These are phyloP conservation scores for Geranium brycei DNA, from an alignment of 345 rosid genomes.

Conservation along the genomic window DNA sequence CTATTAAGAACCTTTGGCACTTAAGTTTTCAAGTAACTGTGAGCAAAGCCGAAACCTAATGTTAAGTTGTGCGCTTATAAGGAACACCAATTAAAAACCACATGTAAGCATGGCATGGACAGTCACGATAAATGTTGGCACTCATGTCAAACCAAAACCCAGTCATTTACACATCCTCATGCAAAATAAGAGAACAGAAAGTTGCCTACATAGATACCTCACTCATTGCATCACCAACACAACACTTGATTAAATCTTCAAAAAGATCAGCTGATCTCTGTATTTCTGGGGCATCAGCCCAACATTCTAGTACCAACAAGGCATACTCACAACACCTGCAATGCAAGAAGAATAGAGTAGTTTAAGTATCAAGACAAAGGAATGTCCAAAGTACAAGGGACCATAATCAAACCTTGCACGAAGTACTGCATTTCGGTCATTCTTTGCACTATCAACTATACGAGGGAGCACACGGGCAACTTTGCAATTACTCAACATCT, in stretches of 20 bases:
- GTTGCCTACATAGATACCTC: slow-evolving; percentile 43
- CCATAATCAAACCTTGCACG: slow-evolving; percentile 60
- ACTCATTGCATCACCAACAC: slow-evolving; percentile 98
- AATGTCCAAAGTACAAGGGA: slow-evolving; percentile 6
- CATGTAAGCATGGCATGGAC: not conserved
- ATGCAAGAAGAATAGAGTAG: slow-evolving; percentile 2
- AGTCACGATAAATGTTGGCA: not conserved
- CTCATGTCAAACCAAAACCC: not conserved
- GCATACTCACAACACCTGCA: slow-evolving; percentile 96
- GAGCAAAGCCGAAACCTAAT: not conserved
- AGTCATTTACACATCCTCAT: slow-evolving; percentile 1
- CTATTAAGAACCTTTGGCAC: slow-evolving; percentile 4
- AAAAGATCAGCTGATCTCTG: slow-evolving; percentile 81
- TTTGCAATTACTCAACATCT: slow-evolving; percentile 97
- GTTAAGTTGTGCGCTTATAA: not conserved
- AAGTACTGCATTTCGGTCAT: slow-evolving; percentile 75
- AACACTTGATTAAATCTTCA: slow-evolving; percentile 79
- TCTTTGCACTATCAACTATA: slow-evolving; percentile 80
- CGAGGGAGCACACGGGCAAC: slow-evolving; percentile 89
- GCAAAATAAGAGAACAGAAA: not conserved
- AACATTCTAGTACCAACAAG: slow-evolving; percentile 75
- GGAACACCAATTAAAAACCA: too few species aligned
- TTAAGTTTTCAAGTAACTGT: not conserved
- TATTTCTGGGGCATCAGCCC: slow-evolving; percentile 99
- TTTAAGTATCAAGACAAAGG: slow-evolving; percentile 1